These are phyloP conservation scores for Mycena latifolia DNA, from an alignment of 768 basidiomycete species.

Conservation along the genomic window DNA sequence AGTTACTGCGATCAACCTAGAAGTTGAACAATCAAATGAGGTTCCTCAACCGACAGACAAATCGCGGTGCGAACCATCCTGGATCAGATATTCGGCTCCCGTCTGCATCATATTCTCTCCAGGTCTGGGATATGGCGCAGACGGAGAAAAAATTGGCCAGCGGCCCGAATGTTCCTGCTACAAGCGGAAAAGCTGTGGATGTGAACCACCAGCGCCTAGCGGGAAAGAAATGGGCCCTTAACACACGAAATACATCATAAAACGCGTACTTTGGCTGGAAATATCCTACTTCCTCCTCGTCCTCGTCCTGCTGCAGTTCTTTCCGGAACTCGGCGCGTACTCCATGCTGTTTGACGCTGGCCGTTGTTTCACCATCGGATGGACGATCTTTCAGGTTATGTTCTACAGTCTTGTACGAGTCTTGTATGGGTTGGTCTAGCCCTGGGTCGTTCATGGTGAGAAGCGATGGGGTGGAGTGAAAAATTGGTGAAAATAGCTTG, in stretches of 20 bases:
- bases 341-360: not conserved
- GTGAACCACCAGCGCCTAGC: constrained; percentile 55
- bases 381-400: constrained; percentile 17
- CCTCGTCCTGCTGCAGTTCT: constrained; percentile 53
- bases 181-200: constrained; percentile 54
- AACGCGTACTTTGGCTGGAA: constrained; percentile 39
- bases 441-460: constrained; percentile 43
- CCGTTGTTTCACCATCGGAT: not conserved
- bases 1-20: constrained; percentile 50
- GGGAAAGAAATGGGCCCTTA: not conserved
- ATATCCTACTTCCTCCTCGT: constrained; percentile 42
- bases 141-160: constrained; percentile 55
- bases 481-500: not conserved
- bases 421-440: constrained; percentile 39
- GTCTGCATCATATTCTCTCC: constrained; percentile 43
- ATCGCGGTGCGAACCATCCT: constrained; percentile 43
- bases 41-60: not conserved
- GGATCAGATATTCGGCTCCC: constrained; percentile 45
- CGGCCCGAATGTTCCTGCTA: constrained; percentile 56
- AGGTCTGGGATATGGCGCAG: constrained; percentile 51
- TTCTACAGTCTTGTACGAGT: constrained; percentile 28
- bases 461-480: not conserved
- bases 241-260: not conserved
- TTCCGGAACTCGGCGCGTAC: constrained; percentile 24
- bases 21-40: not conserved